Conservation (phyloP, 2,329 filamentous ascomycete genomes). For the Xylariaceae sp. region DNA sequence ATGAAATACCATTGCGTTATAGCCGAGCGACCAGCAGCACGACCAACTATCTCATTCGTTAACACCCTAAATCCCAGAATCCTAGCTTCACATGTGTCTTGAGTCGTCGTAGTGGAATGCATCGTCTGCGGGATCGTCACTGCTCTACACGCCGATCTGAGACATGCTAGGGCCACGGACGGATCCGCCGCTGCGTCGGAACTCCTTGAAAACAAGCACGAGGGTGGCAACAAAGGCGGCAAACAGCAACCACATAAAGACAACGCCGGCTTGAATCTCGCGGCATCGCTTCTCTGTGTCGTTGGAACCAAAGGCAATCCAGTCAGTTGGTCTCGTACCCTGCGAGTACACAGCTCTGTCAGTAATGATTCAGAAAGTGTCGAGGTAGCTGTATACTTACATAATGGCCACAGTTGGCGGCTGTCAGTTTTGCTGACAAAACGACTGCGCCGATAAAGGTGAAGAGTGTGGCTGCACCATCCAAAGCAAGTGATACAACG, state of each 20-base stretch:
- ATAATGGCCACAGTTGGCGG: slow-evolving; percentile 69
- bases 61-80: slow-evolving; percentile 14
- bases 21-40: not conserved
- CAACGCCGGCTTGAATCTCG: slow-evolving; percentile 75
- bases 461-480: slow-evolving; percentile 65
- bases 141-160: slow-evolving; percentile 57
- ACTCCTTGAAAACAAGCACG: slow-evolving; percentile 61
- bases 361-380: not conserved
- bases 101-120: not conserved
- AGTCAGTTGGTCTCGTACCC: slow-evolving; percentile 54
- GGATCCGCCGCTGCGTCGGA: slow-evolving; percentile 57
- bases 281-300: slow-evolving; percentile 71
- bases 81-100: slow-evolving; percentile 4
- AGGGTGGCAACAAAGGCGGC: slow-evolving; percentile 63
- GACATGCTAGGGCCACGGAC: slow-evolving; percentile 60
- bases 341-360: slow-evolving; percentile 30
- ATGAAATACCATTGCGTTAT: not conserved
- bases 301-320: slow-evolving; percentile 67
- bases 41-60: not conserved
- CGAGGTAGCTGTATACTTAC: slow-evolving; percentile 48
- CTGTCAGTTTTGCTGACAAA: slow-evolving; percentile 71
- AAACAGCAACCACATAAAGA: slow-evolving; percentile 83
- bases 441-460: slow-evolving; percentile 75
- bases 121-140: slow-evolving; percentile 26
- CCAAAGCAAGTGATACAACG: slow-evolving; percentile 35